phyloP scores from a whole-genome alignment of 345 rosid species.

The Aquilaria sinensis region DNA sequence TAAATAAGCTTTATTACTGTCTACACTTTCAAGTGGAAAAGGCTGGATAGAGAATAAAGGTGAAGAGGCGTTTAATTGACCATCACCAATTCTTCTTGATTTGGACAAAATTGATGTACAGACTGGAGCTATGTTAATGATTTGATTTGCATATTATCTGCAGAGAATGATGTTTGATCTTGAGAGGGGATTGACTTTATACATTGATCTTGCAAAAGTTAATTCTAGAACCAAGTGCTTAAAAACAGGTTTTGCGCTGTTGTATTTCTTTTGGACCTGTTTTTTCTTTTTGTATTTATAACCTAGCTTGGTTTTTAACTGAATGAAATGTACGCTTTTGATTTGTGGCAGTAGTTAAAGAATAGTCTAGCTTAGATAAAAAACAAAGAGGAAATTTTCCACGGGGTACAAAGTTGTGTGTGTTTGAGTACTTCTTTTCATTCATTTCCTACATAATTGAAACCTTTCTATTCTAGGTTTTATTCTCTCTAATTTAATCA shows the following conservation, averaged over 20 bases:
- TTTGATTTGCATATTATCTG: background rate
- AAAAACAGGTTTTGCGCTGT: constrained; percentile 42
- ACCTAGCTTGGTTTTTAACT: background rate
- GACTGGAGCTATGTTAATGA: too few relatives aligned
- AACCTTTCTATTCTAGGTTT: background rate
- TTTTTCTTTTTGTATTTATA: constrained; percentile 7
- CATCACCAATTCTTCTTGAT: too few relatives aligned
- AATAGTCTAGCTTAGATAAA: constrained; percentile 50
- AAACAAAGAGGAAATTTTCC: constrained; percentile 40
- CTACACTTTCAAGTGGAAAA: too few relatives aligned
- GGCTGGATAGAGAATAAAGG: too few relatives aligned
- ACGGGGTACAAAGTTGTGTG: constrained; percentile 8
- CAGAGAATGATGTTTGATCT: constrained; percentile 93
- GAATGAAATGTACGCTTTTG: constrained; percentile 6
- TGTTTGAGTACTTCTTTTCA: too few relatives aligned
- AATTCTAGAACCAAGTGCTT: constrained; percentile 85
- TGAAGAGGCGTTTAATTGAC: too few relatives aligned
- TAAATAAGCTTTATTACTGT: background rate
- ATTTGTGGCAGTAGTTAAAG: constrained; percentile 39
- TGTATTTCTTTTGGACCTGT: constrained; percentile 6
- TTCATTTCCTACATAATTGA: too few relatives aligned
- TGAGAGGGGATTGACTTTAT: constrained; percentile 69
- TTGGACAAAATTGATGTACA: too few relatives aligned
- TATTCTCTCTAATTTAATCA: background rate
- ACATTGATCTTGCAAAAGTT: constrained; percentile 83